These are phyloP conservation scores for Trametes hirsuta DNA, from an alignment of 1,284 basidiomycete genomes.

Conservation along the genomic window DNA sequence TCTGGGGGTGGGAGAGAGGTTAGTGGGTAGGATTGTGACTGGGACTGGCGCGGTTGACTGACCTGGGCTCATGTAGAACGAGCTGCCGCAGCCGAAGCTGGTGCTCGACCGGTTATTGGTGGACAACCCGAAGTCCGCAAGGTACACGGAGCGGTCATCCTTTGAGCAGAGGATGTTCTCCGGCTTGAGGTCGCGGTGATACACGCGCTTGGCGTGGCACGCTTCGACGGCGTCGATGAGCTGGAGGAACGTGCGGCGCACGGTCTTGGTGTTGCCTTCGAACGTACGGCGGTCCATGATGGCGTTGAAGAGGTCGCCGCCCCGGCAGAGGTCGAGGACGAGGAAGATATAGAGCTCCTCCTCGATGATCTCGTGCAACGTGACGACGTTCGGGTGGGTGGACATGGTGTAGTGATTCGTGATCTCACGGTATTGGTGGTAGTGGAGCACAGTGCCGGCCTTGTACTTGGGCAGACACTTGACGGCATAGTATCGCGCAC, in stretches of 20 bases:
- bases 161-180: conserved; percentile 67
- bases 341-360: conserved; percentile 60
- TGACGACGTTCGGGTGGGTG: conserved; percentile 59
- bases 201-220: conserved; percentile 62
- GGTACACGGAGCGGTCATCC: conserved; percentile 48
- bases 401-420: conserved; percentile 56
- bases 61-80: conserved; percentile 68
- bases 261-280: conserved; percentile 48
- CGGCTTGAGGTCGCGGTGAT: conserved; percentile 74
- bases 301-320: conserved; percentile 69
- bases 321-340: conserved; percentile 62
- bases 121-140: conserved; percentile 74
- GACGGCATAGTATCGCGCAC: conserved; percentile 49
- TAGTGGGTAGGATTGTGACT: background rate
- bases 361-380: conserved; percentile 60
- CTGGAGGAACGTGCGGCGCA: conserved; percentile 55
- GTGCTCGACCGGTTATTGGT: conserved; percentile 51
- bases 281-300: conserved; percentile 57
- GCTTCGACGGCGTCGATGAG: conserved; percentile 65
- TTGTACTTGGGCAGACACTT: conserved; percentile 67
- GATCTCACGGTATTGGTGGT: conserved; percentile 33
- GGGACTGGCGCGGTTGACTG: conserved; percentile 18
- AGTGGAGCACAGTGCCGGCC: conserved; percentile 58
- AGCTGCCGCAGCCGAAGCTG: conserved; percentile 54
- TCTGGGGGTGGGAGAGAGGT: conserved; percentile 40